A percentile compares a stretch with the other conserved stretches of the same genome.
Evolutionary conservation across 805 yeast species (phyloP).

Genomic region (Ogataea pini): DNA sequence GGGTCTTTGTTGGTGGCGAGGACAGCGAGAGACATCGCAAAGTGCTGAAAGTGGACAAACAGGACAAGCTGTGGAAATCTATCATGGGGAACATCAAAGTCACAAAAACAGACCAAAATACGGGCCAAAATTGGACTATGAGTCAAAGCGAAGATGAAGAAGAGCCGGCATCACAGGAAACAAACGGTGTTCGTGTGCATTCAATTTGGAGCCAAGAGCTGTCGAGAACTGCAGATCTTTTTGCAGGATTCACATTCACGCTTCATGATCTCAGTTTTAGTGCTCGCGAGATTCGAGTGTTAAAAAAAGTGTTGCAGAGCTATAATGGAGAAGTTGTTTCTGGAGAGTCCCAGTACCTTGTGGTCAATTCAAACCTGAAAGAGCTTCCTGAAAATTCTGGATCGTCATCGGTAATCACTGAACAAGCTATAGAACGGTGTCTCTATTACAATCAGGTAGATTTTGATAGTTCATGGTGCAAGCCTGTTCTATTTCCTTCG

Average conservation of each 20-base stretch:
- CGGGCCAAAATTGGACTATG: slow-evolving; percentile 14
- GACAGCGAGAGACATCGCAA: slow-evolving; percentile 28
- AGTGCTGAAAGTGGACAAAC: slow-evolving; percentile 26
- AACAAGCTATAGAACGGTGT: slow-evolving; percentile 33
- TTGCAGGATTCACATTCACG: slow-evolving; percentile 22
- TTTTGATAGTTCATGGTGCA: slow-evolving; percentile 29
- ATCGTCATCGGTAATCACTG: slow-evolving; percentile 23
- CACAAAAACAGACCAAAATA: slow-evolving; percentile 11
- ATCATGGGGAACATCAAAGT: slow-evolving; percentile 25
- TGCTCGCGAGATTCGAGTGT: slow-evolving; percentile 17
- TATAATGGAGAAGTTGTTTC: slow-evolving; percentile 27
- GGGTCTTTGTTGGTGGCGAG: not conserved
- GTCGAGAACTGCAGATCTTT: slow-evolving; percentile 9
- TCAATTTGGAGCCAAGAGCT: slow-evolving; percentile 1
- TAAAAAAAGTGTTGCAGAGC: slow-evolving; percentile 26
- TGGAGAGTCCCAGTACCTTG: slow-evolving; percentile 14
- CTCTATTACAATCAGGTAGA: slow-evolving; percentile 23
- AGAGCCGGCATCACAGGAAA: not conserved
- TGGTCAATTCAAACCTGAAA: slow-evolving; percentile 23
- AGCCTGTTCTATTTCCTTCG: slow-evolving; percentile 17
- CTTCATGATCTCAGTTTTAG: slow-evolving; percentile 21
- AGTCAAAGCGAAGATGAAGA: slow-evolving; percentile 11
- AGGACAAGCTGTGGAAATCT: slow-evolving; percentile 27
- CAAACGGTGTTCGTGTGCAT: not conserved
- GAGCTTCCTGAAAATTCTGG: not conserved